Conservation (phyloP, 2,329 filamentous ascomycete species). For the Phoma sp. region DNA sequence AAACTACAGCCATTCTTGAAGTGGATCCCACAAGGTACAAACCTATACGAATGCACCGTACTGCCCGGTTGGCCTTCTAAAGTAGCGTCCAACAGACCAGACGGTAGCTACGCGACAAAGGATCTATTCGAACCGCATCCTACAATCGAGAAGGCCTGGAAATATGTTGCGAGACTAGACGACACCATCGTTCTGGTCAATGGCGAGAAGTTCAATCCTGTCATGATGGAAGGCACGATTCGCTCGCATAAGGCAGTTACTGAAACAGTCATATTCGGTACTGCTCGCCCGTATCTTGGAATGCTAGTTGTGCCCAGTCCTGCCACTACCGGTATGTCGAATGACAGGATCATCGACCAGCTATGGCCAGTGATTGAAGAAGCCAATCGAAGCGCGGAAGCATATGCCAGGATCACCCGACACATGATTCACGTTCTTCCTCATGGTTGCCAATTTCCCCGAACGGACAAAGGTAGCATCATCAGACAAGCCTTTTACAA, state of each 20-base stretch:
- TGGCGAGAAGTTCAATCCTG: conserved; percentile 57
- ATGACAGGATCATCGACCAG: conserved; percentile 54
- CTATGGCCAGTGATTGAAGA: conserved; percentile 58
- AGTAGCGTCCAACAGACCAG: conserved; percentile 26
- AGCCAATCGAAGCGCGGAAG: conserved; percentile 57
- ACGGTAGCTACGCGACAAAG: conserved; percentile 35
- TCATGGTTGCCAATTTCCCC: conserved; percentile 54
- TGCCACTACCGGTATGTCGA: conserved; percentile 47
- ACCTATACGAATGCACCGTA: conserved; percentile 51
- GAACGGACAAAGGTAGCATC: conserved; percentile 63
- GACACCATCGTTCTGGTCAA: conserved; percentile 56
- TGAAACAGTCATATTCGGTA: conserved; percentile 64
- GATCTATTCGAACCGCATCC: conserved; percentile 57
- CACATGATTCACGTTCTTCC: conserved; percentile 61
- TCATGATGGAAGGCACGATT: conserved; percentile 60
- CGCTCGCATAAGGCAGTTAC: conserved; percentile 59
- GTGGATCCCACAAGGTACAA: conserved; percentile 46
- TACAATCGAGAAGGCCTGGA: conserved; percentile 52
- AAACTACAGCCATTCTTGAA: conserved; percentile 52
- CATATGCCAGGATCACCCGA: conserved; percentile 60
- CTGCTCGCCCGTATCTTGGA: conserved; percentile 59
- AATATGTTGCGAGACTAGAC: conserved; percentile 54
- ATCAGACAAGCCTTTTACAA: conserved; percentile 61
- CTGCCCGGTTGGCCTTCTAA: conserved; percentile 46
- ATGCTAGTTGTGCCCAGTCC: conserved; percentile 61